phyloP scores from a whole-genome alignment of 2,329 filamentous ascomycete species.

The Penicillium concentricum region DNA sequence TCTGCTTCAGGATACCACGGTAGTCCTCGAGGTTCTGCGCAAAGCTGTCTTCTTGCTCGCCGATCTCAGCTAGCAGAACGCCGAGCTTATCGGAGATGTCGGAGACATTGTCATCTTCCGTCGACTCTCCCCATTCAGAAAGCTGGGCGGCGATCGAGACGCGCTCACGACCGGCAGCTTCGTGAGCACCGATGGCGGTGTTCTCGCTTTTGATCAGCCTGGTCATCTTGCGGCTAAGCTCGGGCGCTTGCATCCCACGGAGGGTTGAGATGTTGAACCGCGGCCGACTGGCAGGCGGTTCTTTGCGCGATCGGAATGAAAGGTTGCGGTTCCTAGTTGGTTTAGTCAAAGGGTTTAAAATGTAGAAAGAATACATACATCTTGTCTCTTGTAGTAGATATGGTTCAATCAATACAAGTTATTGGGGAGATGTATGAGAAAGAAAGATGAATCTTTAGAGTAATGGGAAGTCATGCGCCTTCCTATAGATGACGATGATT shows the following conservation, averaged over 20 bases:
- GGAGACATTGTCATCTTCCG: slow-evolving; percentile 78
- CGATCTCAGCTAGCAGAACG: slow-evolving; percentile 86
- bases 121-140: slow-evolving; percentile 94
- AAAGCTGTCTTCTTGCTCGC: slow-evolving; percentile 87
- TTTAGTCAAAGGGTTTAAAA: not conserved
- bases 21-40: slow-evolving; percentile 86
- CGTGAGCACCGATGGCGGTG: slow-evolving; percentile 78
- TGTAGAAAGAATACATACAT: slow-evolving; percentile 12
- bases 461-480: slow-evolving; percentile 9
- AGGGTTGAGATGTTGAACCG: slow-evolving; percentile 85
- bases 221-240: slow-evolving; percentile 84
- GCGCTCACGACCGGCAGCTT: slow-evolving; percentile 80
- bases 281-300: slow-evolving; percentile 44
- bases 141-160: slow-evolving; percentile 83
- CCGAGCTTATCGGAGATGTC: slow-evolving; percentile 96
- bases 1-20: slow-evolving; percentile 78
- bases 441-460: not conserved
- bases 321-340: slow-evolving; percentile 43
- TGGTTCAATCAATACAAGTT: not conserved
- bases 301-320: slow-evolving; percentile 40
- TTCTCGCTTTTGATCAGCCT: slow-evolving; percentile 95
- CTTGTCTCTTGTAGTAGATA: slow-evolving; percentile 2
- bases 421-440: not conserved
- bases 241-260: slow-evolving; percentile 78
- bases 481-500: slow-evolving; percentile 26